Evolutionary conservation across 352 stramenopile species (phyloP), one percentile per base, ranked within the genome.

Genomic region (Pythium sukuiense): DNA sequence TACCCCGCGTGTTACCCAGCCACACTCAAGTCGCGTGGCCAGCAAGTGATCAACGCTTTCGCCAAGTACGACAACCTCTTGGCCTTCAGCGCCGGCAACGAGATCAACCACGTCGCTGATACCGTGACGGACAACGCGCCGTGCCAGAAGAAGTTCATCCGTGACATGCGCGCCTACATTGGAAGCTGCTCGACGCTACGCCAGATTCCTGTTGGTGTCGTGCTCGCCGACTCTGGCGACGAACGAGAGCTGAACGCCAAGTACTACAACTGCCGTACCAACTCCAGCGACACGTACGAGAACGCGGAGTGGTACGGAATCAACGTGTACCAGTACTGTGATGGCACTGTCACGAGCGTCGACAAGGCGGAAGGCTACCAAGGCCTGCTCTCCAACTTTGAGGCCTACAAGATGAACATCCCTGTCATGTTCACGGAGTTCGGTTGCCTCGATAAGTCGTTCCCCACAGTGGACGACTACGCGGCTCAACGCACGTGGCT

Each of bases 71-170:
- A 88, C 77, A 97, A 97, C 65, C 74, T 89, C 2, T 48, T 97
- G 45, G 85, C 61, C 9, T 91, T 93, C 65, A 90, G 82, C 57
- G 85, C 76, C 4, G 88, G 87, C 39, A 96, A 96, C 69, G 88
- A 96, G 69, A 69, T 93, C 30, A 95, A 94, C 63, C 74, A 94
- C 57, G 73, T 79, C n/a, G 74, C 87, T 8, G 45, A 50, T 0
- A 66, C 75, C 13, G 59, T 70, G 0, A 63, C 61, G 11, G 69
- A 73, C 11, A 95, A 96, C 55, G 85, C 81, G 11, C 80, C 89
- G 9, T 97, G 89, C 69, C 85, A 95, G 63, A 97, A 97, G 70
- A 96, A 96, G 65, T 95, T 96, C 55, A 71, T 97, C 37, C 73
- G 78, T 4, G 89, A 96, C 60, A 93, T 96, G 84, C 76, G 88